Evolutionary conservation across 108 stramenopile genomes (phyloP), one percentile per base, ranked within the genome.

Genomic region (Phaeodactylum tricornutum): DNA sequence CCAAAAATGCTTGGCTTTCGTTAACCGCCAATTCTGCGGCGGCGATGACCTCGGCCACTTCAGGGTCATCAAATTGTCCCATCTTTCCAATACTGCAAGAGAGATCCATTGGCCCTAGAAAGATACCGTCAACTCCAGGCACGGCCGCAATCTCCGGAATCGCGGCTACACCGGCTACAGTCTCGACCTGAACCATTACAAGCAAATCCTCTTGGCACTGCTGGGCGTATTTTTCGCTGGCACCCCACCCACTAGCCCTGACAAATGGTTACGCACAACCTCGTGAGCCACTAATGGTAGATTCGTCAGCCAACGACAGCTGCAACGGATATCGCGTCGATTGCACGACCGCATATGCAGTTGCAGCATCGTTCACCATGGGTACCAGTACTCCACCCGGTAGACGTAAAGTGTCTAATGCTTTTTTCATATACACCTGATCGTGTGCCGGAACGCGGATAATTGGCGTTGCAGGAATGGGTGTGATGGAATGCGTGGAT

Each of bases 351-450:
- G 3, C 38, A 24, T 45, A 40, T 6, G 63, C 63, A 6, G 48
- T 50, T 22, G 30, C 49, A 1, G 32, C 56, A 22, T 57, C 50
- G 8, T 64, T 57, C 19, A 64, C 49, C 63, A 64, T 64, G 29
- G 63, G 63, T 15, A 64, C 55, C 39, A 64, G n/a, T n/a, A 64
- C 41, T 5, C 63, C 63, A 17, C 63, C 63, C 12, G 63, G 63
- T 27, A 58, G 24, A 21, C 33, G 36, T 35, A 64, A 33, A 4
- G 50, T 37, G 27, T 64, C 63, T 20, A 64, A 29, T 12, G 58
- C 55, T 43, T 51, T 58, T 27, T 64, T 64, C 47, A 58, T 58
- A 22, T 44, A 42, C 12, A 33, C 57, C 1, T 24, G 36, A 34
- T 58, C 57, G n/a, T 64, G 47, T 17, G 25, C 30, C 3, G 63